phyloP scores from a whole-genome alignment of 1,139 yeast genomes.

The Kodamaea fungicola region DNA sequence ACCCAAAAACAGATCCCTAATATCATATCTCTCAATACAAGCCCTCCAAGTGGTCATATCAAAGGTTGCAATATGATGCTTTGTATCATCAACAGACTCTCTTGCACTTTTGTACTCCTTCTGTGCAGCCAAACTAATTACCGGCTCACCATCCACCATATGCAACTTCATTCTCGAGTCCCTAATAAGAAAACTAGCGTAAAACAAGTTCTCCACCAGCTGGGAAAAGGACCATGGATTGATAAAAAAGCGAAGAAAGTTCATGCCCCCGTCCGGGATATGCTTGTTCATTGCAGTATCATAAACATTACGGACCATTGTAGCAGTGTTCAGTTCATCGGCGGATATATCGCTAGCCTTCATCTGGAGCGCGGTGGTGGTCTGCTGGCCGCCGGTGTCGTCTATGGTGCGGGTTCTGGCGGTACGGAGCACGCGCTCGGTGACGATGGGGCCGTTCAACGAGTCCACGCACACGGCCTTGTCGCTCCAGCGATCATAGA shows the following conservation, averaged over 20 bases:
- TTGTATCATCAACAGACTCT: conserved; percentile 21
- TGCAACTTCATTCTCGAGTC: conserved; percentile 62
- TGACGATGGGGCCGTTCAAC: conserved; percentile 69
- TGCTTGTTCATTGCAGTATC: conserved; percentile 29
- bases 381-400: conserved; percentile 34
- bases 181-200: conserved; percentile 72
- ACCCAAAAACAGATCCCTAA: conserved; percentile 53
- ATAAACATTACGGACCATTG: conserved; percentile 52
- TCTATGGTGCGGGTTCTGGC: conserved; percentile 35
- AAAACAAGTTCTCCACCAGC: conserved; percentile 80
- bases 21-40: conserved; percentile 47
- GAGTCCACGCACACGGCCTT: conserved; percentile 56
- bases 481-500: conserved; percentile 45
- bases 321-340: conserved; percentile 50
- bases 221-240: conserved; percentile 77
- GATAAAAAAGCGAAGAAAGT: conserved; percentile 62
- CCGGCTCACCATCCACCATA: conserved; percentile 45
- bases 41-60: conserved; percentile 63
- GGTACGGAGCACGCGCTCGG: conserved; percentile 49
- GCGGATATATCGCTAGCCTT: conserved; percentile 48
- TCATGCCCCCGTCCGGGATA: conserved; percentile 37
- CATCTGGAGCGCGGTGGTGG: conserved; percentile 55
- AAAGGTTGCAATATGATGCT: conserved; percentile 70
- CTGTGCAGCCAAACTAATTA: conserved; percentile 19
- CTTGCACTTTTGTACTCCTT: conserved; percentile 11